A percentile compares a stretch with the other conserved stretches of the same genome.
Evolutionary conservation across 305 asterid genomes (phyloP).

Genomic region (Salvia sclarea): DNA sequence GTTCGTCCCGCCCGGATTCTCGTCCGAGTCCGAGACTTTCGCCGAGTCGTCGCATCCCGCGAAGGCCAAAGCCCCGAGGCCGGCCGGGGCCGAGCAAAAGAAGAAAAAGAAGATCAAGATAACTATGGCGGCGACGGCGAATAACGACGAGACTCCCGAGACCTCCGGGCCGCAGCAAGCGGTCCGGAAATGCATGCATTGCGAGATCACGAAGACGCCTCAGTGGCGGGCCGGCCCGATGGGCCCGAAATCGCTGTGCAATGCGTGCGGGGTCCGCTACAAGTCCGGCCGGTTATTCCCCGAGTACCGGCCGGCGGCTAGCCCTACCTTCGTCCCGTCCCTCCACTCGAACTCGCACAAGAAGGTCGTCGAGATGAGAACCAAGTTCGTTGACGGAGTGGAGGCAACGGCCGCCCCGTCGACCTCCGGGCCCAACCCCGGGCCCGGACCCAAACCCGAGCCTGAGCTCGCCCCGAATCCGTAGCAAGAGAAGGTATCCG

Average conservation of each 20-base stretch:
- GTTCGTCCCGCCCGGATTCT: constrained; percentile 34
- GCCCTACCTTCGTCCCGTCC: constrained; percentile 80
- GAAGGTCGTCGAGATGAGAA: constrained; percentile 87
- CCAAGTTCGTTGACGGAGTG: constrained; percentile 30
- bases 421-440: constrained; percentile 32
- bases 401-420: background rate
- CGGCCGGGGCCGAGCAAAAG: constrained; percentile 41
- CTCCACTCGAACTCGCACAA: constrained; percentile 94
- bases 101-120: constrained; percentile 55
- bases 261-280: constrained; percentile 93
- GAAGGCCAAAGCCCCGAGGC: constrained; percentile 37
- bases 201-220: constrained; percentile 89
- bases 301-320: constrained; percentile 90
- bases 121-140: constrained; percentile 25
- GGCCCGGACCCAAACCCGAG: constrained; percentile 40
- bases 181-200: constrained; percentile 80
- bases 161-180: constrained; percentile 41
- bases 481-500: background rate
- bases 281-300: constrained; percentile 90
- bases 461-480: constrained; percentile 34
- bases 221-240: constrained; percentile 91
- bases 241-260: constrained; percentile 92
- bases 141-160: constrained; percentile 32
- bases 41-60: constrained; percentile 45
- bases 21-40: constrained; percentile 45